A percentile compares a stretch with the other conserved stretches of the same genome.
Evolutionary conservation across 352 stramenopile species (phyloP).

Genomic region (Pythium apleroticum): DNA sequence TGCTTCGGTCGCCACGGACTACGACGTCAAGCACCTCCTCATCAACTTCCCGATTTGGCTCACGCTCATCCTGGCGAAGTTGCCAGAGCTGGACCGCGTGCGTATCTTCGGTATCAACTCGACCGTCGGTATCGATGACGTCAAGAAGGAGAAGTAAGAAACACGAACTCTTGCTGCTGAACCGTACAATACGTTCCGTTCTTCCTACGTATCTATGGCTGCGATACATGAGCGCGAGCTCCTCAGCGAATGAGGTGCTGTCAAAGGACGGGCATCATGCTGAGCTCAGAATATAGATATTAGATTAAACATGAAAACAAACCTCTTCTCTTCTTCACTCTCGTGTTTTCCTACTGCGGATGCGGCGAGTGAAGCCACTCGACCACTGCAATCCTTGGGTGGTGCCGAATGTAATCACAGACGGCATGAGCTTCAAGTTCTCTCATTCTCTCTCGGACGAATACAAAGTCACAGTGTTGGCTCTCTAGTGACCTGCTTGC

Average conservation of each 20-base stretch:
- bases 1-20: conserved; percentile 87
- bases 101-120: conserved; percentile 96
- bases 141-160: conserved; percentile 54
- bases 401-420: neutral
- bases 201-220: conserved; percentile 3
- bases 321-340: conserved; percentile 18
- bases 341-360: conserved; percentile 17
- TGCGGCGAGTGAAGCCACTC: neutral
- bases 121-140: conserved; percentile 94
- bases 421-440: neutral
- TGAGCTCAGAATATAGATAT: conserved; percentile 50
- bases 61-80: conserved; percentile 91
- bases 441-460: conserved; percentile 7
- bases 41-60: conserved; percentile 93
- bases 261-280: neutral
- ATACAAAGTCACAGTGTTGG: conserved; percentile 10
- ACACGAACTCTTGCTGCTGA: neutral
- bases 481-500: conserved; percentile 18
- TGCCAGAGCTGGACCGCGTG: conserved; percentile 93
- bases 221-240: conserved; percentile 1
- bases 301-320: conserved; percentile 45
- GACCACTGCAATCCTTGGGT: neutral
- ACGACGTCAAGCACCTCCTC: conserved; percentile 80
- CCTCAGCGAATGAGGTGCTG: neutral
- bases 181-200: conserved; percentile 1